phyloP scores from a whole-genome alignment of 805 yeast genomes.

The Candida succiphila region DNA sequence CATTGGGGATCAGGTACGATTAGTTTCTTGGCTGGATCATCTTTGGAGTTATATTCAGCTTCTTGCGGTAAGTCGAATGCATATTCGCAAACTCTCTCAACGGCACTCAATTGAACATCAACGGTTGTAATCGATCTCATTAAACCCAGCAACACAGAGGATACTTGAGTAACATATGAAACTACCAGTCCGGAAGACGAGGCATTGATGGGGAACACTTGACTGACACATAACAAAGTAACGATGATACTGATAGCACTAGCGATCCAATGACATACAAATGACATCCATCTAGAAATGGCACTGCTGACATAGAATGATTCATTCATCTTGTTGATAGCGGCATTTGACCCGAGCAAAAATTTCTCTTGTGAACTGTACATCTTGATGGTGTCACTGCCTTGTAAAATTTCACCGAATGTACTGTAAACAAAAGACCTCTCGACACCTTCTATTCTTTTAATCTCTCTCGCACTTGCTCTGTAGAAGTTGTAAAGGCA shows the following conservation, averaged over 20 bases:
- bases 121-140: conserved; percentile 36
- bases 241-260: conserved; percentile 31
- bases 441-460: conserved; percentile 37
- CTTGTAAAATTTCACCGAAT: conserved; percentile 38
- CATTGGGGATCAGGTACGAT: conserved; percentile 38
- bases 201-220: conserved; percentile 32
- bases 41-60: conserved; percentile 30
- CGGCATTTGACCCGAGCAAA: conserved; percentile 25
- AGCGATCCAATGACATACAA: conserved; percentile 33
- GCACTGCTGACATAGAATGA: conserved; percentile 33
- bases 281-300: conserved; percentile 40
- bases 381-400: conserved; percentile 37
- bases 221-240: conserved; percentile 33
- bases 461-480: conserved; percentile 37
- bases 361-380: conserved; percentile 21
- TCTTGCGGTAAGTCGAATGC: conserved; percentile 54
- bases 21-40: conserved; percentile 18
- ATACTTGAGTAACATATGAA: conserved; percentile 36
- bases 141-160: conserved; percentile 33
- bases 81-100: conserved; percentile 52
- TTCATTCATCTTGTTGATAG: conserved; percentile 33
- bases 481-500: conserved; percentile 33
- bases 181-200: conserved; percentile 37
- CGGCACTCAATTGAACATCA: conserved; percentile 52
- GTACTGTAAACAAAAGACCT: conserved; percentile 39